Evolutionary conservation across 2,329 filamentous ascomycete species (phyloP), one percentile per base, ranked within the genome.

Genomic region (Alternaria sp.): DNA sequence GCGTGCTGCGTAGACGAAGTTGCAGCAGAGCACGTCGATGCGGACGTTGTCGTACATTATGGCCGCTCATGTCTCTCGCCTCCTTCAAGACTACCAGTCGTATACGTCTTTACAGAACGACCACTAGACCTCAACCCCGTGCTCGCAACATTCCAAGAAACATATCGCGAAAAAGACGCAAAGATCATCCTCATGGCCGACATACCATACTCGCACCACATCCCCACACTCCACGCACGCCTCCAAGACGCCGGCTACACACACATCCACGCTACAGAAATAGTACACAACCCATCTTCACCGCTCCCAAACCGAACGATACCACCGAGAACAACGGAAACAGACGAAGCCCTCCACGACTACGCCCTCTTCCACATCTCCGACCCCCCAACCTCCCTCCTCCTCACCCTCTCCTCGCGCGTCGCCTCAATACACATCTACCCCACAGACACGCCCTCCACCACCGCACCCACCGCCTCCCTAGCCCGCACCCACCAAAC

Each of bases 1-100:
- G 91, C 95, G 0, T 99, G 96, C 82, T 99, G 96, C 75, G 94
- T 98, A 18, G 96, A 99, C 75, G 96, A 99, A 82, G 90, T 98
- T 44, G 96, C 96, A 0, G 96, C 96, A 3, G 94, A 99, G 79
- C 96, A 99, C 78, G 91, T 93, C 15, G 87, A 93, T 73, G 94
- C 96, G 7, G 91, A 98, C 65, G 92, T 94, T 0, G 92, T 98
- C 1, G 90, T 99, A 14, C 96, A 99, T 78, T 99, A 98, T 73
- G 96, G 96, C 4, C 87, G 96, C 56, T 91, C 95, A 0, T 99
- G 96, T 76, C 85, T 99, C 23, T 97, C 94, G 8, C 95, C 95
- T 1, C 97, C 95, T 0, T 92, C 92, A 11, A 86, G 94, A 59
- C 82, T 98, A 56, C 94, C 95, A 0, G 94, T 97, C 21, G 88